Conservation (phyloP, 169 alveolate species). For the Eimeria brunetti region DNA sequence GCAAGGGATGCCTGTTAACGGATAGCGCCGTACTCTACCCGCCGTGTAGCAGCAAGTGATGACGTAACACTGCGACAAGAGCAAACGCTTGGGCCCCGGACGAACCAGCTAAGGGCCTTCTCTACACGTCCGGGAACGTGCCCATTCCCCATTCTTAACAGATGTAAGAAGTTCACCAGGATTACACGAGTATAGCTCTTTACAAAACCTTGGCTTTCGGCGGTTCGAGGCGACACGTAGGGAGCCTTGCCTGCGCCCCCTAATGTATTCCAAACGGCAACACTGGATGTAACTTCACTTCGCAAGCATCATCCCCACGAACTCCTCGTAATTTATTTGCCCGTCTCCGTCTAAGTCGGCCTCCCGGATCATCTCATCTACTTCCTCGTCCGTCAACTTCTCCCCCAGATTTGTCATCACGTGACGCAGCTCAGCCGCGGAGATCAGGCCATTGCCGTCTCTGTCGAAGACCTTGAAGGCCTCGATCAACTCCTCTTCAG, state of each 20-base stretch:
- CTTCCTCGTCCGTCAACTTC: slow-evolving; percentile 99
- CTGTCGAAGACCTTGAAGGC: slow-evolving; percentile 99
- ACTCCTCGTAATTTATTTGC: slow-evolving; percentile 98
- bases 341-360: slow-evolving; percentile 99
- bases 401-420: slow-evolving; percentile 99
- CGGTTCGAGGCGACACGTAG: slow-evolving; percentile 9
- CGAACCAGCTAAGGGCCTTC: background rate
- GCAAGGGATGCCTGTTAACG: slow-evolving; percentile 26
- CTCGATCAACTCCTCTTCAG: slow-evolving; percentile 99
- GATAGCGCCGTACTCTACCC: slow-evolving; percentile 8
- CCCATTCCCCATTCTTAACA: slow-evolving; percentile 7
- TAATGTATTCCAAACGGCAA: background rate
- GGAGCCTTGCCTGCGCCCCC: slow-evolving; percentile 53
- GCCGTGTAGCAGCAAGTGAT: slow-evolving; percentile 43
- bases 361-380: slow-evolving; percentile 99
- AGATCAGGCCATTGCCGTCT: slow-evolving; percentile 98
- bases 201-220: slow-evolving; percentile 36
- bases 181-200: background rate
- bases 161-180: background rate
- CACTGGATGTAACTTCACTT: slow-evolving; percentile 85
- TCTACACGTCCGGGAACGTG: background rate
- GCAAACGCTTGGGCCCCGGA: slow-evolving; percentile 18
- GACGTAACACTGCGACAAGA: slow-evolving; percentile 53
- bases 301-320: slow-evolving; percentile 98
- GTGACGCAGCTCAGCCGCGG: slow-evolving; percentile 99